Base-by-base conservation (phyloP, 2,329 filamentous ascomycete genomes). In the Westerdykella aurantiaca region DNA sequence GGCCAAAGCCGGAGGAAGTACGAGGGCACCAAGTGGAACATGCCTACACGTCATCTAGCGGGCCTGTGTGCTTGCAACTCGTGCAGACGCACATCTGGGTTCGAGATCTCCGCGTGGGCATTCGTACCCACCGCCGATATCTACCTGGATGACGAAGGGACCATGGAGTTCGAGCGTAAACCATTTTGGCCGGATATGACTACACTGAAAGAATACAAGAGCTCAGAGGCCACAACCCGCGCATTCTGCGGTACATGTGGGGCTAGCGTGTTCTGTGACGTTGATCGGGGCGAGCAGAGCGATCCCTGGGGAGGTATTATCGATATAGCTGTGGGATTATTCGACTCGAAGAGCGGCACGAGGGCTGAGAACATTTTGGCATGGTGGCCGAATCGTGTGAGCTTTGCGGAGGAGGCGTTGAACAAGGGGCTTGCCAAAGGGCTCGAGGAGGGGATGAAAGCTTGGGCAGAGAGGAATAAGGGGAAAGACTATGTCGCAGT, bases 221-320 rank as follows among this genome's bases (percentile, higher is more conserved):
- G 71, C 47, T 75, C 72, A 0, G 49, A 64, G 0, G 69, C 66
- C 3, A 71, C 74, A 0, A 69, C 71, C 41, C 57, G 74, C 3
- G 75, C 75, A 31, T 76, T 73, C 46, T 78, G 74, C 52, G 63
- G 64, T 0, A 56, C 46, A 3, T 78, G 75, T 52, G 72, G 72
- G 0, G 72, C 75, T 0, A 60, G 52, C 22, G 61, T 76, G 0
- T 76, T 77, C 37, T 77, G 73, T 51, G 67, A 69, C 1, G 59
- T 61, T 0, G 66, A 72, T 25, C 58, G 64, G 5, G 59, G 69
- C 5, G 57, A 66, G 0, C 25, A 29, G 25, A 29, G 11, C 9
- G 25, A 29, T 29, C 25, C 25, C 11, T 29, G 25, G 25, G 25
- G 25, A 10, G 65, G 68, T 0, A 45, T 72, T 9, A 59, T 76